Base-by-base conservation (phyloP, 441 rosid genomes). In the Bocquillonia castaneifolia region DNA sequence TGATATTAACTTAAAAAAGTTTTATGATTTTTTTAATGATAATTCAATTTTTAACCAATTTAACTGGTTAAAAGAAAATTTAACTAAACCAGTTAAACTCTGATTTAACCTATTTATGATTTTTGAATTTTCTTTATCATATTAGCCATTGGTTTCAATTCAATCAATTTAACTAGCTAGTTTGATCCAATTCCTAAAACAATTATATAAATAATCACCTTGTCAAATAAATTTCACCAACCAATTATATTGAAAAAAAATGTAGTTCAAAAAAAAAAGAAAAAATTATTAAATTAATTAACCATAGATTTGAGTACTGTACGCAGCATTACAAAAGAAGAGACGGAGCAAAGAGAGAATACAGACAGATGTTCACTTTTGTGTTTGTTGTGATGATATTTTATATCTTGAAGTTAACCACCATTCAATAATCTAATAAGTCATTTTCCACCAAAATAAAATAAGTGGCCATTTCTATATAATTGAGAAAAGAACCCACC, bases 321-420 rank as follows among this genome's bases (percentile, higher is more conserved):
- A 17, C 10, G 7, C 28, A 42, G 34, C 52, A 20, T 36, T 50
- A 10, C 50, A 51, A 14, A 62, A 28, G 52, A 63, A 53, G 48
- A 29, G 54, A 69, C 64, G 14, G 10, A 57, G 26, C 12, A 40
- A 12, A 65, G 44, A 28, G 37, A 50, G 22, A 22, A 67, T 55
- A 29, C 31, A 37, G 7, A 66, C 75, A 75, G 58, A 10, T 32
- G 29, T 6, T 0, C 37, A 53, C 51, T 58, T 69, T 28, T 69
- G 23, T 29, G 71, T 70, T 59, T 62, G 62, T 54, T 58, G n/a
- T 25, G 72, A 17, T 67, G 44, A 44, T 9, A 6, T 70, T 69
- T 54, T 62, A 6, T 61, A 57, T 37, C 55, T 77, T 40, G 74
- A 73, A 71, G 23, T 65, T 54, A 61, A 77, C 73, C 22, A 64